Evolutionary conservation across 169 alveolate species (phyloP).

Genomic region (Fabrea salina): DNA sequence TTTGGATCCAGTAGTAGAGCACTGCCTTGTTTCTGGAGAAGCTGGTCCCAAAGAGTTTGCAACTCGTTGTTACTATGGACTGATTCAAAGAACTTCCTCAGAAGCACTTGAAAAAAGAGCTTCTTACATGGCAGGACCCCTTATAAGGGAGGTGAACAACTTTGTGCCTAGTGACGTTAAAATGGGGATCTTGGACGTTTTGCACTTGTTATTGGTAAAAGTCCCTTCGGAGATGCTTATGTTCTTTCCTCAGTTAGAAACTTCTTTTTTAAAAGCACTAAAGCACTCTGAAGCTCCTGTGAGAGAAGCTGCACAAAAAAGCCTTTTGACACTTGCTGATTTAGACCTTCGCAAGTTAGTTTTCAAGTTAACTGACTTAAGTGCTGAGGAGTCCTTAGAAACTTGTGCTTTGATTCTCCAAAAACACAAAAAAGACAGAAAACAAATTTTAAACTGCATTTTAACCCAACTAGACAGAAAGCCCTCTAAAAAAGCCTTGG

Average conservation of each 20-base stretch:
- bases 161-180: constrained; percentile 25
- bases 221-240: not conserved
- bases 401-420: too few relatives aligned
- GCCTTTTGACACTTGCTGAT: too few relatives aligned
- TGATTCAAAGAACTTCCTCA: not conserved
- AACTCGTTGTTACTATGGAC: not conserved
- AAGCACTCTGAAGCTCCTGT: not conserved
- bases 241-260: constrained; percentile 22
- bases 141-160: constrained; percentile 7
- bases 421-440: too few relatives aligned
- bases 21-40: constrained; percentile 3
- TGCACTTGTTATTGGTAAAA: not conserved
- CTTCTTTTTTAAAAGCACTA: constrained; percentile 15
- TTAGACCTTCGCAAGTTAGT: too few relatives aligned
- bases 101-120: not conserved
- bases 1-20: not conserved
- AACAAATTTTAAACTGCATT: too few relatives aligned
- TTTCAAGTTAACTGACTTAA: too few relatives aligned
- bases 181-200: constrained; percentile 21
- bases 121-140: constrained; percentile 15
- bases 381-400: too few relatives aligned
- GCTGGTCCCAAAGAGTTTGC: not conserved
- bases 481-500: too few relatives aligned
- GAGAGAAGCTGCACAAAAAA: constrained; percentile 27
- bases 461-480: too few relatives aligned